Conservation (phyloP, 768 basidiomycete genomes). For the Astraeus odoratus region DNA sequence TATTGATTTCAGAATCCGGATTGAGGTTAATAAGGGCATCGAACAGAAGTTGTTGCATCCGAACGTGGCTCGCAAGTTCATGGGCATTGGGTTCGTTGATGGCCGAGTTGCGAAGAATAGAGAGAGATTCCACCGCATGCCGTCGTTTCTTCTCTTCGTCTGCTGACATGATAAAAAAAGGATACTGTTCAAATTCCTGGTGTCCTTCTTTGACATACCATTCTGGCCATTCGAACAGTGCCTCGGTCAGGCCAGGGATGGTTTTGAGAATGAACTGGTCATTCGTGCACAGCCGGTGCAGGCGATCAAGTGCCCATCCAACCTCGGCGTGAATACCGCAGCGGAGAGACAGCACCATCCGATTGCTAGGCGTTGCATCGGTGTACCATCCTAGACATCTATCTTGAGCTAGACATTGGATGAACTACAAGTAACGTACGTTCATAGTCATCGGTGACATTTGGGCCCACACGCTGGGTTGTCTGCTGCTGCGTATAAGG, state of each 20-base stretch:
- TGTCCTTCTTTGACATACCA: constrained; percentile 69
- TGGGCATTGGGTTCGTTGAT: constrained; percentile 59
- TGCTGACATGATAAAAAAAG: constrained; percentile 51
- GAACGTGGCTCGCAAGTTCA: constrained; percentile 51
- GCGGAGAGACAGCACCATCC: constrained; percentile 84
- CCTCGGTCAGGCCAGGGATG: constrained; percentile 76
- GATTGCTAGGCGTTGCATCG: constrained; percentile 70
- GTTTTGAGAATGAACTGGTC: constrained; percentile 67
- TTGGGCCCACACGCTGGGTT: constrained; percentile 27
- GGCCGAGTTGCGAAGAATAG: constrained; percentile 83
- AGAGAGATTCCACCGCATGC: constrained; percentile 80
- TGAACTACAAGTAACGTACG: constrained; percentile 35
- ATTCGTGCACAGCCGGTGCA: constrained; percentile 73
- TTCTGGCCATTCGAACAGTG: constrained; percentile 83
- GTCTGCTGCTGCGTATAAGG: constrained; percentile 19
- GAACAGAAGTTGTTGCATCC: constrained; percentile 60
- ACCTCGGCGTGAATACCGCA: constrained; percentile 80
- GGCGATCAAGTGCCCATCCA: constrained; percentile 83
- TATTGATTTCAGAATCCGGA: constrained; percentile 54
- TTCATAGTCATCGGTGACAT: constrained; percentile 71
- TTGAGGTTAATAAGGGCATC: constrained; percentile 58
- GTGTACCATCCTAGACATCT: constrained; percentile 69
- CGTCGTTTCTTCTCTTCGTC: constrained; percentile 49
- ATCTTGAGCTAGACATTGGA: constrained; percentile 5
- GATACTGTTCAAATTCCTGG: constrained; percentile 34